Conservation (phyloP, 805 yeast species). For the Metschnikowia reukaufii region DNA sequence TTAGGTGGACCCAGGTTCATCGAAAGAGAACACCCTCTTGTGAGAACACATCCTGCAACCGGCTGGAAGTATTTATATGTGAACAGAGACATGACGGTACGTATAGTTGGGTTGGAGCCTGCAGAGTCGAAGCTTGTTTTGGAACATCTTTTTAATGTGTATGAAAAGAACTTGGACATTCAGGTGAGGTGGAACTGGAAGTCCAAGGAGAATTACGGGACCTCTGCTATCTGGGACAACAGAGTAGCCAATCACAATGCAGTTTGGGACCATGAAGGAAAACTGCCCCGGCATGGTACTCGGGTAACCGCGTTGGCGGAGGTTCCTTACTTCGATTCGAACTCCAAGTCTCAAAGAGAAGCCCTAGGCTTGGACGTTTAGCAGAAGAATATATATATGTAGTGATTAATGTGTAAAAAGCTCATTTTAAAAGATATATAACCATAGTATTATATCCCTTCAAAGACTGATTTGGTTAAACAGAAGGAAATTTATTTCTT, state of each 20-base stretch:
- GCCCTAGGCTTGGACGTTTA: conserved; percentile 36
- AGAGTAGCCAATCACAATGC: conserved; percentile 53
- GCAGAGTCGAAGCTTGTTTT: conserved; percentile 15
- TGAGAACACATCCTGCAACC: conserved; percentile 31
- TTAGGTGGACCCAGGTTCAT: conserved; percentile 27
- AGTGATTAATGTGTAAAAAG: background rate
- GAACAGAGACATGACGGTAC: conserved; percentile 25
- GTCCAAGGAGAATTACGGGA: conserved; percentile 35
- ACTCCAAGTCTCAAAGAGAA: conserved; percentile 51
- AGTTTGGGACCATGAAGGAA: conserved; percentile 48
- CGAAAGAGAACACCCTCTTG: conserved; percentile 28
- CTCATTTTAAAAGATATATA: too few species aligned
- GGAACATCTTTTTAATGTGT: conserved; percentile 4
- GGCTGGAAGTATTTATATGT: conserved; percentile 30
- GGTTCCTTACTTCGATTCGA: conserved; percentile 48
- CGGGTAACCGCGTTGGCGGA: conserved; percentile 52
- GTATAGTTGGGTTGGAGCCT: conserved; percentile 27
- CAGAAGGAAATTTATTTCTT: too few species aligned
- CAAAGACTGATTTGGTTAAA: too few species aligned
- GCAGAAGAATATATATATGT: background rate
- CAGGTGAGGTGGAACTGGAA: conserved; percentile 28
- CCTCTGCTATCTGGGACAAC: conserved; percentile 61
- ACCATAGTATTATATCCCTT: too few species aligned
- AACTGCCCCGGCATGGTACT: conserved; percentile 34
- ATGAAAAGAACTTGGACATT: conserved; percentile 43